Evolutionary conservation across 768 basidiomycete genomes (phyloP).

Genomic region (Serendipita indica): DNA sequence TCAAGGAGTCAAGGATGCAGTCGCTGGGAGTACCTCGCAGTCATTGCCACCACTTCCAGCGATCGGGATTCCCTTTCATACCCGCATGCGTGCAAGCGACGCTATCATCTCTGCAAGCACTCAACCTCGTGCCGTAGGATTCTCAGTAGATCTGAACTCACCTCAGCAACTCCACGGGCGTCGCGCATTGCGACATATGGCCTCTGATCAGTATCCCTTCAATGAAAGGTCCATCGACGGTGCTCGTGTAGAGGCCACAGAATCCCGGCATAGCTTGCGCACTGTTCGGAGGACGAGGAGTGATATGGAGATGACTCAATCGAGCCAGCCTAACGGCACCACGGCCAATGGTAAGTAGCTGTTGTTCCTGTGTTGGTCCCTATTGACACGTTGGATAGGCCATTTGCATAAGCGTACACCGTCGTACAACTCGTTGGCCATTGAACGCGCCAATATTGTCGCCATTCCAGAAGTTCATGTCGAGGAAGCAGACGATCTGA

Average conservation of each 20-base stretch:
- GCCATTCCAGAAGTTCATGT: conserved; percentile 1
- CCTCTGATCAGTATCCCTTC: background rate
- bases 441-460: background rate
- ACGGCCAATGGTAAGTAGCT: background rate
- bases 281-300: background rate
- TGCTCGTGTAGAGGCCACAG: background rate
- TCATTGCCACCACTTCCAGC: conserved; percentile 50
- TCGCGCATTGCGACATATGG: background rate
- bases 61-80: conserved; percentile 38
- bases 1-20: conserved; percentile 63
- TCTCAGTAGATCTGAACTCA: conserved; percentile 3
- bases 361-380: background rate
- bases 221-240: background rate
- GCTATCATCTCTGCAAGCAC: no score
- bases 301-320: no score
- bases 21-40: conserved; percentile 37
- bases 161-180: background rate
- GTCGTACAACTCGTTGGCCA: background rate
- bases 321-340: no score
- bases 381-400: background rate
- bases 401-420: background rate
- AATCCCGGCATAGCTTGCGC: background rate
- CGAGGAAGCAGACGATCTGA: conserved; percentile 1
- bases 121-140: conserved; percentile 8
- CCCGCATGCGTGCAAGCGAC: conserved; percentile 13